Conservation (phyloP, 2,329 filamentous ascomycete species). For the Stagonosporopsis vannaccii region DNA sequence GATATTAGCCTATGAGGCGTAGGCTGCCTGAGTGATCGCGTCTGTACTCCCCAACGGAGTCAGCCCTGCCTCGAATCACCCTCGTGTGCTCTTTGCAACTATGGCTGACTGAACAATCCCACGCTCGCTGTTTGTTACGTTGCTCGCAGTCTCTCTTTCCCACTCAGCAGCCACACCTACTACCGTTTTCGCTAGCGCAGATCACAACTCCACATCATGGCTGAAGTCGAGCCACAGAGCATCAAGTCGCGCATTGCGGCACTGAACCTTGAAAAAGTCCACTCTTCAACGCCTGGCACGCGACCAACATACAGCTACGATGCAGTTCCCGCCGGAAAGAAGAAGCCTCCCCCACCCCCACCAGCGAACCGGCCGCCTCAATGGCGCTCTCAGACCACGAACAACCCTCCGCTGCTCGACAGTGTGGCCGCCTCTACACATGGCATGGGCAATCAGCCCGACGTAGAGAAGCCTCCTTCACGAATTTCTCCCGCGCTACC, state of each 20-base stretch:
- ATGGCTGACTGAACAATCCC: slow-evolving; percentile 1
- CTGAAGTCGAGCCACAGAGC: slow-evolving; percentile 34
- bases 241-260: slow-evolving; percentile 58
- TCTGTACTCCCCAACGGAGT: slow-evolving; percentile 2
- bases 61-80: slow-evolving; percentile 7
- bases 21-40: slow-evolving; percentile 18
- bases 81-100: neutral
- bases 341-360: slow-evolving; percentile 49
- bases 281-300: slow-evolving; percentile 45
- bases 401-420: slow-evolving; percentile 51
- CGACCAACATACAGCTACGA: slow-evolving; percentile 49
- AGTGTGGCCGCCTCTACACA: slow-evolving; percentile 44
- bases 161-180: slow-evolving; percentile 5
- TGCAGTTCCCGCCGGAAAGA: slow-evolving; percentile 40
- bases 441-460: slow-evolving; percentile 51
- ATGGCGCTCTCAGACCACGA: slow-evolving; percentile 46
- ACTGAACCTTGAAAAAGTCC: slow-evolving; percentile 56
- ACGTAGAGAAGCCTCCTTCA: slow-evolving; percentile 23
- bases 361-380: slow-evolving; percentile 47
- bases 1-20: slow-evolving; percentile 21
- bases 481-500: slow-evolving; percentile 41
- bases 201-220: slow-evolving; percentile 36
- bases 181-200: slow-evolving; percentile 9
- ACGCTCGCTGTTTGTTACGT: slow-evolving; percentile 1
- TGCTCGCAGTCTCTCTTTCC: slow-evolving; percentile 9